Evolutionary conservation across 257 asterid genomes (phyloP).

Genomic region (Jasminum sambac): DNA sequence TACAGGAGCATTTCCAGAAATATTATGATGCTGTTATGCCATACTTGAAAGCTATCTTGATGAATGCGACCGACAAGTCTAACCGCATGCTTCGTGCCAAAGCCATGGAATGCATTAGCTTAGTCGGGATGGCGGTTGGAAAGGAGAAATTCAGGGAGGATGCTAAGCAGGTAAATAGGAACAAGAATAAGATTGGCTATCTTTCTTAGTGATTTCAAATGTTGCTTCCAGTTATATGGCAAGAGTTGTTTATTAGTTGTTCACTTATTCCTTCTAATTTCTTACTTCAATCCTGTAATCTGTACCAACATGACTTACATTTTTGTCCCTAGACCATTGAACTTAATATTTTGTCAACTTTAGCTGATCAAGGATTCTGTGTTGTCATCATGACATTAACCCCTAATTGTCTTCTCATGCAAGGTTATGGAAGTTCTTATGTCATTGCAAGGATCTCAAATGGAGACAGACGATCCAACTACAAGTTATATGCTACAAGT

Average conservation of each 20-base stretch:
- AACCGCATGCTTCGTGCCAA: conserved; percentile 97
- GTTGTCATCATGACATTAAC: conserved; percentile 15
- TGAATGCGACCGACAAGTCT: conserved; percentile 81
- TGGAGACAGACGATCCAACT: conserved; percentile 94
- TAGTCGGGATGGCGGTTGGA: conserved; percentile 99
- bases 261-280: neutral
- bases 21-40: conserved; percentile 94
- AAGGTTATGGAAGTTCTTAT: conserved; percentile 94
- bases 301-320: neutral
- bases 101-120: conserved; percentile 94
- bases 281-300: neutral
- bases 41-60: conserved; percentile 79
- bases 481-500: conserved; percentile 96
- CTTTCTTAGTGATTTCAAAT: conserved; percentile 5
- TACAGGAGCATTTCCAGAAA: conserved; percentile 78
- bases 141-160: conserved; percentile 83
- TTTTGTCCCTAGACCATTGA: conserved; percentile 1
- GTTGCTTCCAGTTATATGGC: neutral
- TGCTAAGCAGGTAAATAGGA: conserved; percentile 72
- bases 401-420: conserved; percentile 18
- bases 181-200: conserved; percentile 14
- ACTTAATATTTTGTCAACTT: conserved; percentile 3
- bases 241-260: conserved; percentile 3
- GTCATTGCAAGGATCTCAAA: conserved; percentile 90
- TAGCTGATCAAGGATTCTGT: neutral